Base-by-base conservation (phyloP, 164 flowering plant species). In the Dillenia turbinata region DNA sequence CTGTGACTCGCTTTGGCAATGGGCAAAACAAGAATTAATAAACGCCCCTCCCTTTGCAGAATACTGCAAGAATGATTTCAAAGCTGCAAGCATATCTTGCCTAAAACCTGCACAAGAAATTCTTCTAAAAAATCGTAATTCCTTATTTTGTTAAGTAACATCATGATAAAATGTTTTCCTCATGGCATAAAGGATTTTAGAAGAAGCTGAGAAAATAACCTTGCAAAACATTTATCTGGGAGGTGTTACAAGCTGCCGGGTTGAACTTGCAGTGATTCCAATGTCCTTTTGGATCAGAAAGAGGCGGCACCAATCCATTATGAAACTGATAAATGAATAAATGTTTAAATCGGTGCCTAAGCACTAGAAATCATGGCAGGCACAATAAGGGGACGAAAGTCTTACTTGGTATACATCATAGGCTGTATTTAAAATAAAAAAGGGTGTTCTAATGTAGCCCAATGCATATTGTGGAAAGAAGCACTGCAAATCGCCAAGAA, bases 21-120 rank as follows among this genome's bases (percentile, higher is more conserved):
- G 97, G 63, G 94, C 80, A 63, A 90, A 92, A 71, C 97, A 92
- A 16, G 99, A 95, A 66, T 95, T 95, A 69, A 95, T 79, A 63
- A 75, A 91, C 80, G 83, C 51, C 22, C 97, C 99, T 44, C 84
- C 94, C 14, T 74, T 70, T 56, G 53, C 70, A 15, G 90, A 88
- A 59, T 66, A 40, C 10, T 45, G 46, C 22, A 47, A 66, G 65
- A 85, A 85, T 24, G 48, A 49, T 50, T 52, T 47, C 64, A 91
- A 55, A n/a, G 90, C 83, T 54, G 45, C 60, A 64, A 94, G 71
- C 99, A 94, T 89, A 43, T 84, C 77, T 46, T 53, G 45, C 73
- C 99, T 82, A 64, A 89, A 82, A 62, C 75, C 97, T 19, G 56
- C 46, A 52, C 56, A 12, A 14, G 22, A 51, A 51, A 19, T 51